Evolutionary conservation across 768 basidiomycete species (phyloP).

Genomic region (Termitomyces sp.): DNA sequence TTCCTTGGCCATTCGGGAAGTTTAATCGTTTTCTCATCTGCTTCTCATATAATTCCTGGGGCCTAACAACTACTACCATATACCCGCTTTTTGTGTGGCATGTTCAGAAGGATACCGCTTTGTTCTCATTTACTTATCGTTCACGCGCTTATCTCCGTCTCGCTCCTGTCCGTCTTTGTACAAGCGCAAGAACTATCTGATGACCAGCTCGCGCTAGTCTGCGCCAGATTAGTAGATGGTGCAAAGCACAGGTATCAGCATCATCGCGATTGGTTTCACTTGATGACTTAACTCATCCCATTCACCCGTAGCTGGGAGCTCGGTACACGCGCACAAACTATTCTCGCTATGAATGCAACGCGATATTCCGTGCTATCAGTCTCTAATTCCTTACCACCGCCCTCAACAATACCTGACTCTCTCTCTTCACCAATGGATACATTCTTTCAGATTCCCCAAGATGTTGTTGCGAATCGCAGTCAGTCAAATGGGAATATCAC

Average conservation of each 20-base stretch:
- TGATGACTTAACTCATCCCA: background rate
- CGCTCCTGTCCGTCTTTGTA: constrained; percentile 12
- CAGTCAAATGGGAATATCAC: constrained; percentile 36
- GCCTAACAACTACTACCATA: background rate
- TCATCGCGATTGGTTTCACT: background rate
- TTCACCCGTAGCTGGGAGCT: constrained; percentile 47
- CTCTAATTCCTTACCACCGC: constrained; percentile 33
- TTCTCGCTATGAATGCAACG: constrained; percentile 43
- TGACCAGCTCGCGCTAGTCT: constrained; percentile 30
- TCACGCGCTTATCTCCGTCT: constrained; percentile 2
- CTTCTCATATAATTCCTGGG: background rate
- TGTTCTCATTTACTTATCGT: background rate
- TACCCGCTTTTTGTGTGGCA: background rate
- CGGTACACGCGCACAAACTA: constrained; percentile 50
- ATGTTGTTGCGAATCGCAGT: constrained; percentile 47
- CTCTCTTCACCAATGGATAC: constrained; percentile 40
- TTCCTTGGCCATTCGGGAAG: background rate
- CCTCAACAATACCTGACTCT: constrained; percentile 27
- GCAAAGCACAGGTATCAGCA: constrained; percentile 33
- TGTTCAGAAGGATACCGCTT: background rate
- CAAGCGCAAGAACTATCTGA: constrained; percentile 29
- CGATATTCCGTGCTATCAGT: constrained; percentile 42
- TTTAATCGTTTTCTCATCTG: background rate
- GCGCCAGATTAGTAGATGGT: constrained; percentile 32
- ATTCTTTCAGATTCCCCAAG: constrained; percentile 52